Evolutionary conservation across 2,329 filamentous ascomycete species (phyloP), one percentile per base, ranked within the genome.

Genomic region (Raffaelea deltoideospora): DNA sequence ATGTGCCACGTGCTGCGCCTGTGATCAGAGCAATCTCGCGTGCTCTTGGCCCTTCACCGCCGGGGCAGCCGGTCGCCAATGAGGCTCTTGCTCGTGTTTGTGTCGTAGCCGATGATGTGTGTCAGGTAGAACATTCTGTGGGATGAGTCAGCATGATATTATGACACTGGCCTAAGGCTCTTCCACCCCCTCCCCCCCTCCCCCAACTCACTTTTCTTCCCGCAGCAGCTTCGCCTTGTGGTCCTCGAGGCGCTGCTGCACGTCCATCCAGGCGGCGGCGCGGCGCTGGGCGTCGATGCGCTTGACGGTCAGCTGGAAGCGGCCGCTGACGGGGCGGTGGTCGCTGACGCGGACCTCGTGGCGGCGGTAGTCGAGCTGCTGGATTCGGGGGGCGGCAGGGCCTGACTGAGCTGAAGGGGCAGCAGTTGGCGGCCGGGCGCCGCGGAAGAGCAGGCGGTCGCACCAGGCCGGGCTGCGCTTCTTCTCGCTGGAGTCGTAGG

Each of bases 401-500:
- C n/a, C n/a, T n/a, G n/a, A n/a, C n/a, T n/a, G n/a, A n/a, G n/a
- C n/a, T n/a, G n/a, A n/a, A n/a, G n/a, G n/a, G n/a, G n/a, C n/a
- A n/a, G n/a, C n/a, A n/a, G n/a, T n/a, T n/a, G n/a, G n/a, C n/a
- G n/a, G n/a, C 13, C 15, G 38, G 3, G 39, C 43, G 18, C 85
- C 85, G 18, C 87, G 72, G 52, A 85, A 93, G n/a, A 98, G 62
- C 27, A 98, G 61, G 26, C 90, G 75, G 61, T 98, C 90, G 54
- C 90, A 98, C 90, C 90, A 98, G 1, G 90, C 90, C 0, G 90
- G 90, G 18, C 84, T 80, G 34, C 90, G 74, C 55, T 84, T 84
- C 66, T 98, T 98, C 56, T 98, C 90, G 48, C 82, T 88, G 1
- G 82, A 80, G 53, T 98, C 90, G 55, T 96, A 98, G 7, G 75